Base-by-base conservation (phyloP, 108 stramenopile species). In the Discostella stelligeroides region DNA sequence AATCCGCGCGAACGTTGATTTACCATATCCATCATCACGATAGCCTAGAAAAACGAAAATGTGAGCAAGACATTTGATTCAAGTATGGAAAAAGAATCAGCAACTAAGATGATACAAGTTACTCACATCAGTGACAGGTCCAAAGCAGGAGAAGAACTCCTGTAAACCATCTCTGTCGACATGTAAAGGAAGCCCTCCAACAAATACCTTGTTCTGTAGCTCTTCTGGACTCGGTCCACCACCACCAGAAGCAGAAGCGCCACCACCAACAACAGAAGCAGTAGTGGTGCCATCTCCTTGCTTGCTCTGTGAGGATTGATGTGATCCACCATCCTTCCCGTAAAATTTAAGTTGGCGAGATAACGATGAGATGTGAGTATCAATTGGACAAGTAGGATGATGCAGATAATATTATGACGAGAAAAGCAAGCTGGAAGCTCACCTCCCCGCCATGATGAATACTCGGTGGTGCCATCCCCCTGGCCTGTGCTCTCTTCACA, bases 401-500 rank as follows among this genome's bases (percentile, higher is more conserved):
- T 24, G 49, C 0, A 50, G 45, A 46, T 2, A 6, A 17, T 1
- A 50, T 12, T n/a, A n/a, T n/a, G n/a, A n/a, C n/a, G n/a, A n/a
- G n/a, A n/a, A n/a, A n/a, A n/a, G 12, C 1, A 9, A 50, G 18
- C 13, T 18, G 6, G 21, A 23, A 18, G 39, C 66, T 21, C 4
- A 70, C 71, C 48, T 56, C 76, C n/a, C 72, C 75, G 60, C 42
- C 77, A 4, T 73, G 58, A 71, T 95, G 93, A 57, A 95, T 95
- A 56, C 86, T 86, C 0, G 90, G 90, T 30, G 93, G 93, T 13
- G 93, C 93, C 0, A 86, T 51, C 6, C 93, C 93, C 56, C 93
- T 77, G 4, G 91, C 93, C 79, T 95, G 93, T 0, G 93, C 93
- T 37, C 93, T 86, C 72, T 95, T 95, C 21, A 95, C 89, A 76